A percentile compares a stretch with the other conserved stretches of the same genome.
Evolutionary conservation across 1,284 basidiomycete species (phyloP).

Genomic region (Hemileia vastatrix): DNA sequence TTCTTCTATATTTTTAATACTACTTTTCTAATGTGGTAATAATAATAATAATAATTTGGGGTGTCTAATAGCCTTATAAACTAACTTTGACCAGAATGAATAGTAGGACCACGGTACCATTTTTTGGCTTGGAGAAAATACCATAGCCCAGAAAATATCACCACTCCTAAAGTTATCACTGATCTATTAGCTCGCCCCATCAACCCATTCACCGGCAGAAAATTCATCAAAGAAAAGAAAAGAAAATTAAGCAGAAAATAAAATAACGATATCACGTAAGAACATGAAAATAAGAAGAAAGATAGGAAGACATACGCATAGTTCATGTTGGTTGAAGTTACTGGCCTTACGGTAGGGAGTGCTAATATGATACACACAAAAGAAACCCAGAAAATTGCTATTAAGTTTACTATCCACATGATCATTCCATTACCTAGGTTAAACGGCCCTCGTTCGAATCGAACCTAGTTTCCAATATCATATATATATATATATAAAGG

Average conservation of each 20-base stretch:
- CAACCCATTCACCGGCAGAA: too few relatives aligned
- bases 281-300: not conserved
- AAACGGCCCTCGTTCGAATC: conserved; percentile 78
- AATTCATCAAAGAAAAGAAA: too few relatives aligned
- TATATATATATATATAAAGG: too few relatives aligned
- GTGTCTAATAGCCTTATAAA: not conserved
- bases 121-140: conserved; percentile 9
- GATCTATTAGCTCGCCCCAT: too few relatives aligned
- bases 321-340: conserved; percentile 63
- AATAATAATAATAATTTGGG: not conserved
- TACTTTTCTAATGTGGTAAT: not conserved
- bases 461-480: conserved; percentile 5
- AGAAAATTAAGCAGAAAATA: not conserved
- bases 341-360: conserved; percentile 60
- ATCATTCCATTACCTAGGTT: conserved; percentile 65
- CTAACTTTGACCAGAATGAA: not conserved
- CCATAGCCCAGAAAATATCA: conserved; percentile 11
- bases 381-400: conserved; percentile 60
- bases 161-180: conserved; percentile 13
- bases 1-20: not conserved
- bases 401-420: conserved; percentile 57
- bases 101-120: conserved; percentile 18
- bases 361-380: conserved; percentile 64
- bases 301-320: conserved; percentile 54
- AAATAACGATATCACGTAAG: too few relatives aligned